These are phyloP conservation scores for Xylaria sp. DNA, from an alignment of 2,329 filamentous ascomycete species.

Conservation along the genomic window DNA sequence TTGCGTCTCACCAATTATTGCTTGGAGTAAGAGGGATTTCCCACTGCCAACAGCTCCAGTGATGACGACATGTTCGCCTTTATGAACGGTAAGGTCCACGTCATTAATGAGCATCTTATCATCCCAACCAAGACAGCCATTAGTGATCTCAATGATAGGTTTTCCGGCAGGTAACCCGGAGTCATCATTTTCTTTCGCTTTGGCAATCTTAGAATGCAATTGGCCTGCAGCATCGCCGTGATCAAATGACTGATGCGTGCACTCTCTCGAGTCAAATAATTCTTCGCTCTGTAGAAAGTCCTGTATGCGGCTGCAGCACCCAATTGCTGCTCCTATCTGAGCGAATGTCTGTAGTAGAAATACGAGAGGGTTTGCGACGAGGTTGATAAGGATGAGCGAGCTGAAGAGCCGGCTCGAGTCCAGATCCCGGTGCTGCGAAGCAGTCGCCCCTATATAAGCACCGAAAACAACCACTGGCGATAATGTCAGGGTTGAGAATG, in stretches of 20 bases:
- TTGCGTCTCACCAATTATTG: slow-evolving; percentile 41
- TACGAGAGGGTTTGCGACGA: slow-evolving; percentile 35
- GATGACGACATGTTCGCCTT: slow-evolving; percentile 39
- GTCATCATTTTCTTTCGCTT: slow-evolving; percentile 6
- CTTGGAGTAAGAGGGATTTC: slow-evolving; percentile 42
- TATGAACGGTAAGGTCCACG: slow-evolving; percentile 36
- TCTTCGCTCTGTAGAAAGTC: slow-evolving; percentile 36
- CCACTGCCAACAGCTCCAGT: slow-evolving; percentile 46
- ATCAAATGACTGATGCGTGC: background rate
- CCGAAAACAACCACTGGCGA: slow-evolving; percentile 37
- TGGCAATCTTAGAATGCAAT: background rate
- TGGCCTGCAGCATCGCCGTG: background rate
- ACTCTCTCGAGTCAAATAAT: slow-evolving; percentile 28
- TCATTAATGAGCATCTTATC: slow-evolving; percentile 32
- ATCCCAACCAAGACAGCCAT: slow-evolving; percentile 31
- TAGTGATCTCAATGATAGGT: slow-evolving; percentile 18
- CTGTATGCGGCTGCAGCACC: slow-evolving; percentile 37
- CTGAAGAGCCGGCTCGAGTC: slow-evolving; percentile 35
- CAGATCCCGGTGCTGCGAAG: slow-evolving; percentile 27
- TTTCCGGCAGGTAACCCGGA: background rate
- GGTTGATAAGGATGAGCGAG: slow-evolving; percentile 38
- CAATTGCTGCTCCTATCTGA: slow-evolving; percentile 35
- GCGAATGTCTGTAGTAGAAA: slow-evolving; percentile 34
- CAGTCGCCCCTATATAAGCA: slow-evolving; percentile 34
- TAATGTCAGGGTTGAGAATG: slow-evolving; percentile 34